A percentile compares a stretch with the other conserved stretches of the same genome.
Evolutionary conservation across 441 rosid genomes (phyloP).

Genomic region (Omphalea diandra): DNA sequence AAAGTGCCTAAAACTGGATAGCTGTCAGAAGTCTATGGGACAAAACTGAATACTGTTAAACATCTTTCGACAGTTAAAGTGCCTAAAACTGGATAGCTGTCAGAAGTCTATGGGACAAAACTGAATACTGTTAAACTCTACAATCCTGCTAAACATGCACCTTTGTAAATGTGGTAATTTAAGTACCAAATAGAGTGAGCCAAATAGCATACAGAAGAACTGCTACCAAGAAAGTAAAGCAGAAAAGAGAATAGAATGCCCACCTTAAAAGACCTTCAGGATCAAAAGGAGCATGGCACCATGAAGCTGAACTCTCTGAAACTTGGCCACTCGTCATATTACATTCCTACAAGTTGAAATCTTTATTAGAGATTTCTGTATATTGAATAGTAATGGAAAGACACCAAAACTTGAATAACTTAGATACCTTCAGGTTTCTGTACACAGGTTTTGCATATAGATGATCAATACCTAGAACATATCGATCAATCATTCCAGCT

Average conservation of each 20-base stretch:
- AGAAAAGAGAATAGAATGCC: conserved; percentile 10
- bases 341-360: conserved; percentile 27
- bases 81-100: too few species aligned
- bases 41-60: not conserved
- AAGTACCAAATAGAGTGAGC: not conserved
- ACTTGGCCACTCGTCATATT: conserved; percentile 23
- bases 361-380: not conserved
- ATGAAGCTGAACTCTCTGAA: conserved; percentile 31
- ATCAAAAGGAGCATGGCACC: conserved; percentile 32
- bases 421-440: conserved; percentile 32
- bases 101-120: too few species aligned
- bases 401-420: not conserved
- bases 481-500: conserved; percentile 35
- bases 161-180: too few species aligned
- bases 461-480: conserved; percentile 30
- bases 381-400: not conserved
- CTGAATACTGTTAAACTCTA: not conserved
- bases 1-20: too few species aligned
- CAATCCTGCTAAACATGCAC: too few species aligned
- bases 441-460: conserved; percentile 31
- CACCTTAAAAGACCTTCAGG: conserved; percentile 35
- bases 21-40: too few species aligned
- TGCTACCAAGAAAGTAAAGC: not conserved
- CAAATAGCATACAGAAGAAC: not conserved
- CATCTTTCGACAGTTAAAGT: too few species aligned